These are phyloP conservation scores for Furcasterigmium sp. DNA, from an alignment of 2,329 filamentous ascomycete species.

Conservation along the genomic window DNA sequence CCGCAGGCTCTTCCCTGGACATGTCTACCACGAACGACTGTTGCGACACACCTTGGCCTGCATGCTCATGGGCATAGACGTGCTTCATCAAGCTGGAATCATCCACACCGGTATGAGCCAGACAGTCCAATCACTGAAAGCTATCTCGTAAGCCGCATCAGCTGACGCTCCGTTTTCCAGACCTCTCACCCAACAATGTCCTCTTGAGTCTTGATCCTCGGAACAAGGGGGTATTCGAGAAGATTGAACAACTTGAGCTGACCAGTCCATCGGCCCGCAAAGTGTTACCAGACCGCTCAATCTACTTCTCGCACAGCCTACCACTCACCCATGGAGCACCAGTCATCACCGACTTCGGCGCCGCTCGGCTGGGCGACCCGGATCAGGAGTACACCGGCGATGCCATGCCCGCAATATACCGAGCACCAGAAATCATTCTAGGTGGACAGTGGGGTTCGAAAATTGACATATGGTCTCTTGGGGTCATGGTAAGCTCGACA, in stretches of 20 bases:
- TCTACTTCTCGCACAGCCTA: slow-evolving; percentile 37
- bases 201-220: slow-evolving; percentile 33
- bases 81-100: slow-evolving; percentile 37
- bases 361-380: slow-evolving; percentile 29
- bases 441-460: slow-evolving; percentile 36
- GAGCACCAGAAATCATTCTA: slow-evolving; percentile 41
- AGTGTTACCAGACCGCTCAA: slow-evolving; percentile 27
- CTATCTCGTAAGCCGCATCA: too few relatives aligned
- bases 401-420: slow-evolving; percentile 33
- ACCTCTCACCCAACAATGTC: slow-evolving; percentile 25
- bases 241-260: slow-evolving; percentile 34
- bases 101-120: slow-evolving; percentile 26
- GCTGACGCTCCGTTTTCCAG: slow-evolving; percentile 13
- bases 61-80: slow-evolving; percentile 38
- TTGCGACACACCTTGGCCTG: slow-evolving; percentile 27
- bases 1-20: too few relatives aligned
- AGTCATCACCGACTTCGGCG: slow-evolving; percentile 45
- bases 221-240: slow-evolving; percentile 28
- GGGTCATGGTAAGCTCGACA: slow-evolving; percentile 3
- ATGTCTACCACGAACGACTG: slow-evolving; percentile 24
- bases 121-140: too few relatives aligned
- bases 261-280: slow-evolving; percentile 35
- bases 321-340: slow-evolving; percentile 22
- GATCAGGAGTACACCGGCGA: slow-evolving; percentile 29
- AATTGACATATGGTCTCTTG: slow-evolving; percentile 46